Evolutionary conservation across 768 basidiomycete genomes (phyloP).

Genomic region (Cyathus striatus): DNA sequence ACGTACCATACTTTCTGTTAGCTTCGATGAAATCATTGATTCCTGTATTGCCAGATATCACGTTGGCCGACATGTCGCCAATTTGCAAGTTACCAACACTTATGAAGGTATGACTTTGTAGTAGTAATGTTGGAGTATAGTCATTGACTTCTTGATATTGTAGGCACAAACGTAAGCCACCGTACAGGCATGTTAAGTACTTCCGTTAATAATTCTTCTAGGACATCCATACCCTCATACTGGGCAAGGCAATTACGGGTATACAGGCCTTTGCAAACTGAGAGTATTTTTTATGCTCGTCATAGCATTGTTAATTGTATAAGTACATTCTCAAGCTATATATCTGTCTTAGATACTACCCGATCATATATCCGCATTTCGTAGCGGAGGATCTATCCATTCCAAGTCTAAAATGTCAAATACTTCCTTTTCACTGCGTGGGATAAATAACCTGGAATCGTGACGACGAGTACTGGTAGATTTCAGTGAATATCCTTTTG

Average conservation of each 20-base stretch:
- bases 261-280: conserved; percentile 78
- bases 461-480: conserved; percentile 49
- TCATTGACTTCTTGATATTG: not conserved
- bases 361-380: conserved; percentile 63
- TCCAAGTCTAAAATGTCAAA: conserved; percentile 67
- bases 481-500: conserved; percentile 1
- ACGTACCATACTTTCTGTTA: conserved; percentile 26
- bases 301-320: not conserved
- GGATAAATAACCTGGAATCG: conserved; percentile 56
- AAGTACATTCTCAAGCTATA: conserved; percentile 2
- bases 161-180: conserved; percentile 51
- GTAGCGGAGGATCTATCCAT: conserved; percentile 64
- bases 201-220: conserved; percentile 21
- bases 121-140: conserved; percentile 1
- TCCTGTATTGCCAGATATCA: conserved; percentile 72
- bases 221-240: conserved; percentile 88
- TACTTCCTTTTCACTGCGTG: conserved; percentile 65
- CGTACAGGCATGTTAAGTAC: not conserved
- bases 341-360: conserved; percentile 1
- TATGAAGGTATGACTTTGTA: conserved; percentile 66
- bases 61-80: conserved; percentile 91
- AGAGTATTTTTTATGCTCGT: conserved; percentile 1
- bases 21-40: too few relatives aligned
- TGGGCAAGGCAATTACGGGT: conserved; percentile 91
- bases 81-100: conserved; percentile 93